Percentiles rank a stretch among this genome's conserved stretches.
Conservation (phyloP, 352 stramenopile genomes). For the Blastocystis sp. region DNA sequence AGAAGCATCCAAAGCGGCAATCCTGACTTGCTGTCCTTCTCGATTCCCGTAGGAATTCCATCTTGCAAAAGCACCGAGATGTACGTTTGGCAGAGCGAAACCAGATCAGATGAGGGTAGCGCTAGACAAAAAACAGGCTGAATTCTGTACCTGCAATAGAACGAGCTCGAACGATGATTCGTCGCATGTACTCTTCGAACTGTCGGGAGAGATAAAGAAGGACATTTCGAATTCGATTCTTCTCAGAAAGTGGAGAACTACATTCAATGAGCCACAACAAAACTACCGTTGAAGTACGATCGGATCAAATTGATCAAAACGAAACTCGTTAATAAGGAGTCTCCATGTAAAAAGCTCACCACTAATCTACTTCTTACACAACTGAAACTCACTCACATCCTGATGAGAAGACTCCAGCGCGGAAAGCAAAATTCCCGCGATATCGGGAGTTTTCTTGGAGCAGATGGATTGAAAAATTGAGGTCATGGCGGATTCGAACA, state of each 20-base stretch:
- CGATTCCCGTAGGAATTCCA: background rate
- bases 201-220: background rate
- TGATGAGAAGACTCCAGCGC: background rate
- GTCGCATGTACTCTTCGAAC: constrained; percentile 35
- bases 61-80: background rate
- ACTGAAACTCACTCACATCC: background rate
- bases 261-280: background rate
- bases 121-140: background rate
- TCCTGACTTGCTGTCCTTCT: background rate
- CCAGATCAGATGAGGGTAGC: background rate
- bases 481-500: background rate
- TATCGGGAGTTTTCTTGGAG: background rate
- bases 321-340: background rate
- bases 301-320: background rate
- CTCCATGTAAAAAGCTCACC: constrained; percentile 32
- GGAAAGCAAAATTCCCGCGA: background rate
- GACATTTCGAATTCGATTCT: background rate
- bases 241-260: background rate
- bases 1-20: background rate
- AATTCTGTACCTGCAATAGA: background rate
- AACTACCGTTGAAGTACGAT: background rate
- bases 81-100: background rate
- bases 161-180: background rate
- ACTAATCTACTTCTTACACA: background rate
- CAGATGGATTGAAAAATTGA: background rate